phyloP scores from a whole-genome alignment of 306 rosid genomes.

The Cucumis hystrix region DNA sequence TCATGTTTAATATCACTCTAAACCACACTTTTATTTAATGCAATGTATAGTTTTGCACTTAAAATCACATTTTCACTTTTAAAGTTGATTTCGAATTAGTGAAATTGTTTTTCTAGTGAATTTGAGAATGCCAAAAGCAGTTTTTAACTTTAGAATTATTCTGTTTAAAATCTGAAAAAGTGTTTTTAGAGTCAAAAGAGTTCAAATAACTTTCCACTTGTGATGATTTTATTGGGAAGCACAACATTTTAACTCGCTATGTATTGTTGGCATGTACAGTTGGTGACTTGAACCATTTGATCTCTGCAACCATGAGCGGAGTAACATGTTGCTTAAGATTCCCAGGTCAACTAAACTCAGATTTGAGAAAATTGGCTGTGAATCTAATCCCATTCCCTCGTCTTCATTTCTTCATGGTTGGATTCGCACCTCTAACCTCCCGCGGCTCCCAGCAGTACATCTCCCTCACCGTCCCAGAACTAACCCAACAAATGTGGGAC shows the following conservation, averaged over 20 bases:
- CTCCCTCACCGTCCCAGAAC: conserved; percentile 86
- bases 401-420: conserved; percentile 94
- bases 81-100: no score
- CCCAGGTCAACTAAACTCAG: conserved; percentile 89
- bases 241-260: background rate
- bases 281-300: conserved; percentile 88
- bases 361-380: conserved; percentile 79
- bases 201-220: no score
- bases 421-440: conserved; percentile 87
- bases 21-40: no score
- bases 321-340: conserved; percentile 88
- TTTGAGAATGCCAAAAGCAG: no score
- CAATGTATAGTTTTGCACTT: no score
- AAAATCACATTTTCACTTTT: no score
- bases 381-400: conserved; percentile 90
- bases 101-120: no score
- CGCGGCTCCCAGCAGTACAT: conserved; percentile 91
- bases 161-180: no score
- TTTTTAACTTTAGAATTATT: no score
- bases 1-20: no score
- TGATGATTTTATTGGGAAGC: background rate
- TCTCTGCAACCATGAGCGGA: conserved; percentile 93
- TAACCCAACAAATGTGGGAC: conserved; percentile 97
- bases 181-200: no score
- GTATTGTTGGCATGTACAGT: conserved; percentile 31